These are phyloP conservation scores for Lactarius psammicola DNA, from an alignment of 768 basidiomycete species.

Conservation along the genomic window DNA sequence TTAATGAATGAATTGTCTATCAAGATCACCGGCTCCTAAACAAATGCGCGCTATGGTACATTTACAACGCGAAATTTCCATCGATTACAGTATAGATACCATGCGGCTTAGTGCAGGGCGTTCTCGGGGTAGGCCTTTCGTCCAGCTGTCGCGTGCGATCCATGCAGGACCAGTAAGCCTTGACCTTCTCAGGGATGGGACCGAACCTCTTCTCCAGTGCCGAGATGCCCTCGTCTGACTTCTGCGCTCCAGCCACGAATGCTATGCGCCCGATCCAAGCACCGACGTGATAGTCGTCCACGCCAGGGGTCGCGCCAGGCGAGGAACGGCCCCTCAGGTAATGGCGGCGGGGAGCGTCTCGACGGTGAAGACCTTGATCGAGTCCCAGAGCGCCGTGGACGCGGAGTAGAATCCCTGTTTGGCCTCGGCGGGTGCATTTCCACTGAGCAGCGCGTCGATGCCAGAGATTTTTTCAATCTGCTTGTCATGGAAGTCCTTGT, in stretches of 20 bases:
- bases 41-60: too few relatives aligned
- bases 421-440: conserved; percentile 37
- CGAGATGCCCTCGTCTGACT: conserved; percentile 39
- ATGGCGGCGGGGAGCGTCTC: conserved; percentile 43
- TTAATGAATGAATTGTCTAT: neutral
- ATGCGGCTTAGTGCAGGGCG: conserved; percentile 26
- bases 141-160: conserved; percentile 47
- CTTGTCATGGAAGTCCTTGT: conserved; percentile 46
- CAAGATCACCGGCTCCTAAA: too few relatives aligned
- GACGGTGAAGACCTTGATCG: conserved; percentile 39
- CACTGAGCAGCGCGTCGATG: conserved; percentile 44
- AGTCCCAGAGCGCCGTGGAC: conserved; percentile 42
- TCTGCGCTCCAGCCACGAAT: conserved; percentile 39
- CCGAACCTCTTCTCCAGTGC: conserved; percentile 43
- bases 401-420: conserved; percentile 42
- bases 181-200: conserved; percentile 41
- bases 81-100: neutral
- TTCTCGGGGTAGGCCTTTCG: conserved; percentile 34
- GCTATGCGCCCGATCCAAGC: conserved; percentile 53
- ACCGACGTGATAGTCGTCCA: conserved; percentile 55
- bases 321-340: conserved; percentile 46
- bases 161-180: conserved; percentile 46
- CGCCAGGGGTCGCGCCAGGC: conserved; percentile 47
- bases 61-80: neutral
- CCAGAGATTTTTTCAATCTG: conserved; percentile 43